Base-by-base conservation (phyloP, 345 rosid species). In the Sonneratia caseolaris region DNA sequence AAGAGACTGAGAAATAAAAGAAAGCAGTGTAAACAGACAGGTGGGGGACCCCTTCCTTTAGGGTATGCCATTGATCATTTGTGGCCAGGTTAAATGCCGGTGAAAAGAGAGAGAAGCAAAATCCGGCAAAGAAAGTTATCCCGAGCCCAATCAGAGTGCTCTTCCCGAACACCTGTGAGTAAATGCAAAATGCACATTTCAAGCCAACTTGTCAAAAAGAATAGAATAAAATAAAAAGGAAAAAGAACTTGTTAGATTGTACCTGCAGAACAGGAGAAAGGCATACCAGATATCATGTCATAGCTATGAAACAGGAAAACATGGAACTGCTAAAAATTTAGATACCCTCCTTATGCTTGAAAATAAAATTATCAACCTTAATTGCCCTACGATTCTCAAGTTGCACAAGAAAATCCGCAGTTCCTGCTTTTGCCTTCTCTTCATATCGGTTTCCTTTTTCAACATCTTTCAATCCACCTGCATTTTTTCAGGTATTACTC, bases 51-150 rank as follows among this genome's bases (percentile, higher is more conserved):
- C 96, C 93, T 73, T 84, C 38, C 66, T 86, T 82, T 78, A 93
- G 81, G 11, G 96, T 78, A 72, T 86, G 77, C 91, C 92, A 91
- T 69, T 93, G 94, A 82, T 93, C 96, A 37, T 91, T 93, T 71
- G 93, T 86, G 0, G 98, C 92, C 79, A 91, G 81, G 85, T 89
- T 93, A 71, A 93, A 85, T 68, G 97, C 92, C 8, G 97, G 98
- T 36, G 97, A 89, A 85, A 88, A 89, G 19, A 93, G 82, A 43
- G 96, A 91, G 77, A 91, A 86, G 82, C 91, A 89, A 51, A 84
- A 47, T 7, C 97, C 95, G 14, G 95, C 93, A 68, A 85, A 89
- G 84, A 90, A 84, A 14, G 90, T 85, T 70, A 88, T 78, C 42
- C 72, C 71, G 21, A 93, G 77, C 56, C 93, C 93, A 22, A 88